Percentiles rank a stretch among this genome's conserved stretches.
Conservation (phyloP, 1,284 basidiomycete genomes). For the Tetrapyrgos nigripes region DNA sequence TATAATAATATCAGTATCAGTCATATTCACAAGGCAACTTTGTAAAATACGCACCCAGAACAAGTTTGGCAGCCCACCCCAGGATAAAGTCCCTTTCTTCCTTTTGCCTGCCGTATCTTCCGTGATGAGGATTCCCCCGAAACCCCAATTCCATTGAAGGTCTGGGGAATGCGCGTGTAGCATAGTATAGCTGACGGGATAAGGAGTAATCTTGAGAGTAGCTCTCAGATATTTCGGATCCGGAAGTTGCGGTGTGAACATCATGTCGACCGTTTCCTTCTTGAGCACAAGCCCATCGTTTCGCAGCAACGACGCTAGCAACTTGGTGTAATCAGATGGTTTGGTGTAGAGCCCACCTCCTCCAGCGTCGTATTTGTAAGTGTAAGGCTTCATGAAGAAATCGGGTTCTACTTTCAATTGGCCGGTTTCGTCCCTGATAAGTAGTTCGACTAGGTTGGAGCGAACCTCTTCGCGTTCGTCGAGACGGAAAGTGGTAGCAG, state of each 20-base stretch:
- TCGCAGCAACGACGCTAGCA: not conserved
- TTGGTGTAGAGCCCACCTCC: not conserved
- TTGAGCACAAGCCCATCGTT: not conserved
- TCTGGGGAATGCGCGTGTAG: too few relatives aligned
- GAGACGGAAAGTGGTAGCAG: constrained; percentile 25
- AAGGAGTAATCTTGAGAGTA: too few relatives aligned
- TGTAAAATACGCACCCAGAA: not conserved
- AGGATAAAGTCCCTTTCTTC: not conserved
- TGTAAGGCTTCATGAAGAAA: not conserved
- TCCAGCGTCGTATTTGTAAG: not conserved
- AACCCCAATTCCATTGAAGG: too few relatives aligned
- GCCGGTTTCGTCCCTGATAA: not conserved
- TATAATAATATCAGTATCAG: not conserved
- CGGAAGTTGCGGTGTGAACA: not conserved
- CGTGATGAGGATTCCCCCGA: not conserved
- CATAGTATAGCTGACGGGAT: too few relatives aligned
- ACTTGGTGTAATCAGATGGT: not conserved
- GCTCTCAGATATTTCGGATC: too few relatives aligned
- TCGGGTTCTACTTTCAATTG: too few relatives aligned
- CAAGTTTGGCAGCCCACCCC: not conserved
- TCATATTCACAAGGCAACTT: not conserved
- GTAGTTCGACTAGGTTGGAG: not conserved
- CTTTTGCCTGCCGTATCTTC: not conserved
- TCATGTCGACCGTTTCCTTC: not conserved
- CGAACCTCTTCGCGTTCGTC: not conserved